A percentile compares a stretch with the other conserved stretches of the same genome.
Conservation (phyloP, 75 land plant species). For the Selaginella moellendorffii region DNA sequence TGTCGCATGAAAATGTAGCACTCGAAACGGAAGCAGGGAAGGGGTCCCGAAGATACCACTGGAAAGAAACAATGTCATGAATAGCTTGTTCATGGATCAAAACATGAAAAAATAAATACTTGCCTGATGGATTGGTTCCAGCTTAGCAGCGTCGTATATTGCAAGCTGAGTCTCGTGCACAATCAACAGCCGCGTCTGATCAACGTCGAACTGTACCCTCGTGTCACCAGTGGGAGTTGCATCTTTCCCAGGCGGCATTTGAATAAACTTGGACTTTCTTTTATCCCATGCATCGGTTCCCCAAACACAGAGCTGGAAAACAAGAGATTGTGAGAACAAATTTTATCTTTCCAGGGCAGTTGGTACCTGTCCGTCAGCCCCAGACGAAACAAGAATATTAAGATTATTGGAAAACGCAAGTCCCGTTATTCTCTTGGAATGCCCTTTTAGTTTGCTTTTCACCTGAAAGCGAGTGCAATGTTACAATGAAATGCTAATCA, state of each 20-base stretch:
- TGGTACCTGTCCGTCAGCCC: constrained; percentile 68
- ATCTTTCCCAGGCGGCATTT: constrained; percentile 27
- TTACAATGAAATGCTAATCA: too few relatives aligned
- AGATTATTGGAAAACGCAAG: constrained; percentile 48
- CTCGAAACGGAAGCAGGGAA: constrained; percentile 46
- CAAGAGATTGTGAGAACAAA: too few relatives aligned
- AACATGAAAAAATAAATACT: background rate
- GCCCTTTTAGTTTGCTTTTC: constrained; percentile 44
- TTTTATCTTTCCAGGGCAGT: too few relatives aligned
- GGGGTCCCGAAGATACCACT: constrained; percentile 44
- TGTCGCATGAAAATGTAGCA: constrained; percentile 78
- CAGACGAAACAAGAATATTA: constrained; percentile 55
- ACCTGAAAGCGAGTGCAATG: too few relatives aligned
- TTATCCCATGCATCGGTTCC: constrained; percentile 67
- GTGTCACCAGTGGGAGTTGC: constrained; percentile 31
- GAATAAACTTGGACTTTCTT: constrained; percentile 35
- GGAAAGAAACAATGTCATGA: constrained; percentile 2
- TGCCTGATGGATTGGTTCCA: constrained; percentile 42
- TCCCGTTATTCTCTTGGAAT: constrained; percentile 53
- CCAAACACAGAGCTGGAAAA: constrained; percentile 63
- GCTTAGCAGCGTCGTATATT: constrained; percentile 42
- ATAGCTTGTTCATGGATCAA: background rate
- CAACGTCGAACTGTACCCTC: constrained; percentile 40
- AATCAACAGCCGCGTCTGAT: constrained; percentile 40
- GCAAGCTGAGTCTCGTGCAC: constrained; percentile 50